Conservation (phyloP, 1,139 yeast genomes). For the Hansenula lynferdii region DNA sequence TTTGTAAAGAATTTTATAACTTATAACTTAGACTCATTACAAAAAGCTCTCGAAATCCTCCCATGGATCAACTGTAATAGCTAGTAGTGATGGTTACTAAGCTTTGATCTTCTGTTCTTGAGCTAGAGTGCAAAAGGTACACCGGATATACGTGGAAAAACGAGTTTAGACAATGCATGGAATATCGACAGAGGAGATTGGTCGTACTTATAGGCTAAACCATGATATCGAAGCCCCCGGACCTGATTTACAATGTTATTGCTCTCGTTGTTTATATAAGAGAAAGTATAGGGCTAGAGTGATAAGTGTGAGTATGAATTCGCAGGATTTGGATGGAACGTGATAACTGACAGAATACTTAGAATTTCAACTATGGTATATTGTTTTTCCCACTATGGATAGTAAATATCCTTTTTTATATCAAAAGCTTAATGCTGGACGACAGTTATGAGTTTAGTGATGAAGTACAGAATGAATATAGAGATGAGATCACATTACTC, state of each 20-base stretch:
- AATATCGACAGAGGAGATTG: constrained; percentile 1
- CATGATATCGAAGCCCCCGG: constrained; percentile 4
- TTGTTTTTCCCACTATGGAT: constrained; percentile 15
- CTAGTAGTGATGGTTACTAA: too few species aligned
- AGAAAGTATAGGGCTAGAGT: constrained; percentile 7
- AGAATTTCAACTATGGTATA: constrained; percentile 19
- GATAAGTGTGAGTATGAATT: constrained; percentile 10
- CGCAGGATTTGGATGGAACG: neutral
- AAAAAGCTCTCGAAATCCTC: too few species aligned
- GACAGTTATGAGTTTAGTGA: constrained; percentile 14
- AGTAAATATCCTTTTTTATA: constrained; percentile 6
- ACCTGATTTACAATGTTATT: constrained; percentile 16
- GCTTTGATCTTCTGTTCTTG: neutral
- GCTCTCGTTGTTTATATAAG: constrained; percentile 15
- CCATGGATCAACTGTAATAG: too few species aligned
- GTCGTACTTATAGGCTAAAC: constrained; percentile 1
- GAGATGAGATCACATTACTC: constrained; percentile 8
- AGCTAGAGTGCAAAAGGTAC: too few species aligned
- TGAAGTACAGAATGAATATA: constrained; percentile 10
- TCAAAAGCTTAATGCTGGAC: neutral
- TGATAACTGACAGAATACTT: constrained; percentile 1
- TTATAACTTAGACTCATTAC: too few species aligned
- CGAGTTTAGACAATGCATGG: neutral
- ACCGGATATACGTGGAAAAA: too few species aligned
- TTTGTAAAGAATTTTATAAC: too few species aligned